These are phyloP conservation scores for Candida patagonica DNA, from an alignment of 805 yeast species.

Conservation along the genomic window DNA sequence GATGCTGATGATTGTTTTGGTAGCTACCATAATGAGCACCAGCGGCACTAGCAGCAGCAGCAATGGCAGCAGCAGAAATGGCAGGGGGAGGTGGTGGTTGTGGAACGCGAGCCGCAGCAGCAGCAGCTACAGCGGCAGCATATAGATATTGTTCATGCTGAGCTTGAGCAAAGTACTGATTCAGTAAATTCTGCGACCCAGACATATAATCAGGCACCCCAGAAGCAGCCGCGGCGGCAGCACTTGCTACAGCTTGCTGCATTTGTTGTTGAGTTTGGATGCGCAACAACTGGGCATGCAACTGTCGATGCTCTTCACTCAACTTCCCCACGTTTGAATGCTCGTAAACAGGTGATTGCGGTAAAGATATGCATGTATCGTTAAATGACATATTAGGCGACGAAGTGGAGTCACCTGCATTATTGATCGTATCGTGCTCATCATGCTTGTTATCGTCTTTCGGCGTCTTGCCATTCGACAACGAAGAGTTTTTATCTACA, in stretches of 20 bases:
- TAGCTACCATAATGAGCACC: background rate
- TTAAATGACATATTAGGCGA: constrained; percentile 3
- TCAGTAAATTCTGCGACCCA: constrained; percentile 53
- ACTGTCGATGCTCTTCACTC: constrained; percentile 1
- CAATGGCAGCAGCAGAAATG: constrained; percentile 3
- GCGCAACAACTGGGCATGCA: constrained; percentile 3
- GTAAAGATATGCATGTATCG: constrained; percentile 1
- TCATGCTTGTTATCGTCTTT: background rate
- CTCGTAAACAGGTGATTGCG: constrained; percentile 1
- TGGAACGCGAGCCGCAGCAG: constrained; percentile 11
- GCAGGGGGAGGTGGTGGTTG: constrained; percentile 8
- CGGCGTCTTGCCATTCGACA: no score
- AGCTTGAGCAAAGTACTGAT: constrained; percentile 65
- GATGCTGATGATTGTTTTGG: background rate
- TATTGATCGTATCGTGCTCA: background rate
- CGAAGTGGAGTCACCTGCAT: constrained; percentile 1
- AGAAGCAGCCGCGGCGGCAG: constrained; percentile 3
- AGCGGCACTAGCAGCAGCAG: constrained; percentile 5
- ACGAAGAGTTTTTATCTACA: no score
- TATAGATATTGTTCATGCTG: constrained; percentile 41
- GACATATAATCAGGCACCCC: constrained; percentile 36
- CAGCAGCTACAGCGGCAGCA: constrained; percentile 18
- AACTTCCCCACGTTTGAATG: background rate
- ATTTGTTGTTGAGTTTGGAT: constrained; percentile 4
- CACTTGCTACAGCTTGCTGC: constrained; percentile 6